These are phyloP conservation scores for Stemphylium beticola DNA, from an alignment of 2,329 filamentous ascomycete species.

Conservation along the genomic window DNA sequence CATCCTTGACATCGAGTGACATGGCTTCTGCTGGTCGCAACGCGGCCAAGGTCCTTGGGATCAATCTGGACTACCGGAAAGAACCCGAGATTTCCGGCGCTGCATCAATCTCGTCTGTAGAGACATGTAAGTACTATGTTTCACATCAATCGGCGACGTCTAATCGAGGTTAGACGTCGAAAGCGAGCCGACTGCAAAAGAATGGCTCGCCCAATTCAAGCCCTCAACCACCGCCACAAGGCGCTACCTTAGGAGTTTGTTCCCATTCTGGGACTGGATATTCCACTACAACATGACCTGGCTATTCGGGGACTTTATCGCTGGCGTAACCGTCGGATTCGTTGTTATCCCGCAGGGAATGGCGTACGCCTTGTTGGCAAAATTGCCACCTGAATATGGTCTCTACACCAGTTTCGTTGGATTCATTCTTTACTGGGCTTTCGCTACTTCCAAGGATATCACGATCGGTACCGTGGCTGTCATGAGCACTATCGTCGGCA, in stretches of 20 bases:
- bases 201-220: conserved; percentile 71
- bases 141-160: neutral
- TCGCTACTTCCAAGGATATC: conserved; percentile 97
- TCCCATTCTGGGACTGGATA: conserved; percentile 93
- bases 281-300: conserved; percentile 86
- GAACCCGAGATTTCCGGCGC: conserved; percentile 74
- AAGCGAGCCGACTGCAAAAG: conserved; percentile 73
- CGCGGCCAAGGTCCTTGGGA: conserved; percentile 80
- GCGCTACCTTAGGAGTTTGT: conserved; percentile 72
- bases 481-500: conserved; percentile 88
- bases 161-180: conserved; percentile 77
- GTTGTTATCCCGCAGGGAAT: conserved; percentile 96
- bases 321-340: conserved; percentile 76
- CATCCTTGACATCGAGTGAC: conserved; percentile 13
- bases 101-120: conserved; percentile 76
- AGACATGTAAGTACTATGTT: conserved; percentile 31
- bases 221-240: conserved; percentile 63
- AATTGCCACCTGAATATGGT: conserved; percentile 80
- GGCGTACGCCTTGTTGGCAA: conserved; percentile 88
- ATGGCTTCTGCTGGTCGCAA: conserved; percentile 68
- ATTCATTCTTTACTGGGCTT: conserved; percentile 94
- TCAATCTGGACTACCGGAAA: conserved; percentile 76
- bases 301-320: conserved; percentile 86
- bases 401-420: conserved; percentile 97
- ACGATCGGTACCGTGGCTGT: conserved; percentile 98